Base-by-base conservation (phyloP, 75 land plant genomes). In the Cryptomeria japonica region DNA sequence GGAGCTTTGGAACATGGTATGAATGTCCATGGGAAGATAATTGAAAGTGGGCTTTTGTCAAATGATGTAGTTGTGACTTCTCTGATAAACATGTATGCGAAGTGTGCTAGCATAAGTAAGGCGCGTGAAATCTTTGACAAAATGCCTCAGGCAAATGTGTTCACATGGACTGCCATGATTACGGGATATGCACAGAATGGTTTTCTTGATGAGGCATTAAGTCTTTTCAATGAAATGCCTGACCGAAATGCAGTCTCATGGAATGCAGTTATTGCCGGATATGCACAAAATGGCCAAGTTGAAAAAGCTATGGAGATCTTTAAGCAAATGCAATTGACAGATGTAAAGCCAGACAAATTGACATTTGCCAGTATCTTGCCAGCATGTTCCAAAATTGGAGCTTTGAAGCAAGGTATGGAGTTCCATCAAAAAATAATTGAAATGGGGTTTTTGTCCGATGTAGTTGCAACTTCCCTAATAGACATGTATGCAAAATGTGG, bases 401-500 rank as follows among this genome's bases (percentile, higher is more conserved):
- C 53, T 39, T 5, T 84, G 53, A 58, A 84, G 12, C 9, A 86
- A 18, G 87, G 87, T 19, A 86, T 51, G 70, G 36, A 86, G 19
- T 22, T 86, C 37, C 87, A 86, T 86, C 80, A 51, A 32, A 5
- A n/a, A 31, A 13, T 86, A n/a, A 32, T 61, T 49, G 37, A 31
- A 28, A 64, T 14, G 9, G 72, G 80, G 37, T 56, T 86, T 47
- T 28, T 58, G 38, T 51, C 14, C 3, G 39, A 70, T 56, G n/a
- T 56, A 6, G 83, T 86, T 39, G 22, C 64, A 5, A 58, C 64
- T 51, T 51, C 55, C 15, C 55, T 51, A 16, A 70, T 95, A 14
- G 93, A 95, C 86, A 89, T 95, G 93, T 95, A 95, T 87, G 93
- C 91, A 36, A 92, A 93, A 51, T 94, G 95, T 87, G 95, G 96